Evolutionary conservation across 306 rosid species (phyloP).

Genomic region (Rosa multiflora): DNA sequence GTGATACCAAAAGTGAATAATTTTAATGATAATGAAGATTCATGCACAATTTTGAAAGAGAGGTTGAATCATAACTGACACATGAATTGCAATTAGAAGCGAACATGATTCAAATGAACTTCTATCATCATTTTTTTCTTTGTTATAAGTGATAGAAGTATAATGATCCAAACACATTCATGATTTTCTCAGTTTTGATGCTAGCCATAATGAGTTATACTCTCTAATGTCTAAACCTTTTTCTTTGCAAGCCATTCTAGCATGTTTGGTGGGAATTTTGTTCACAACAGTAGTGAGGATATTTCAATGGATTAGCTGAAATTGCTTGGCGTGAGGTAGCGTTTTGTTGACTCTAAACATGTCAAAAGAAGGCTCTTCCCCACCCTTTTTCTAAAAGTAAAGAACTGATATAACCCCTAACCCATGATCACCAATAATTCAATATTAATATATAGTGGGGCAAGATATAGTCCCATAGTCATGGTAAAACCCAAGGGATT

Average conservation of each 20-base stretch:
- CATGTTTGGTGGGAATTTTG: not conserved
- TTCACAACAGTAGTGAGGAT: not conserved
- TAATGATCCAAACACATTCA: not conserved
- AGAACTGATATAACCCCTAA: constrained; percentile 14
- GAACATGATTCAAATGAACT: not conserved
- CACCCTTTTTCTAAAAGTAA: not conserved
- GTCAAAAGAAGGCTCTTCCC: not conserved
- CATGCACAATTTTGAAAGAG: not conserved
- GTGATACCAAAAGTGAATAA: not conserved
- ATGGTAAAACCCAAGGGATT: not conserved
- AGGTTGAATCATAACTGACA: not conserved
- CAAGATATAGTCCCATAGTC: constrained; percentile 7
- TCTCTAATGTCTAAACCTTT: not conserved
- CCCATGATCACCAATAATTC: constrained; percentile 5
- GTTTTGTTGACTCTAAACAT: constrained; percentile 15
- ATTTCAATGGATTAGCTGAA: not conserved
- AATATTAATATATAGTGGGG: constrained; percentile 32
- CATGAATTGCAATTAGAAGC: not conserved
- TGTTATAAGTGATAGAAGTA: not conserved
- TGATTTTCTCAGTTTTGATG: not conserved
- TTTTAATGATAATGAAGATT: not conserved
- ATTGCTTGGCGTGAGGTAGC: constrained; percentile 10
- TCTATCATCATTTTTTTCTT: not conserved
- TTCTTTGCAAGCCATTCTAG: not conserved
- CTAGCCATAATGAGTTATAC: not conserved